Evolutionary conservation across 176 grass and related monocot genomes (phyloP), one percentile per base, ranked within the genome.

Genomic region (Secale cereale): DNA sequence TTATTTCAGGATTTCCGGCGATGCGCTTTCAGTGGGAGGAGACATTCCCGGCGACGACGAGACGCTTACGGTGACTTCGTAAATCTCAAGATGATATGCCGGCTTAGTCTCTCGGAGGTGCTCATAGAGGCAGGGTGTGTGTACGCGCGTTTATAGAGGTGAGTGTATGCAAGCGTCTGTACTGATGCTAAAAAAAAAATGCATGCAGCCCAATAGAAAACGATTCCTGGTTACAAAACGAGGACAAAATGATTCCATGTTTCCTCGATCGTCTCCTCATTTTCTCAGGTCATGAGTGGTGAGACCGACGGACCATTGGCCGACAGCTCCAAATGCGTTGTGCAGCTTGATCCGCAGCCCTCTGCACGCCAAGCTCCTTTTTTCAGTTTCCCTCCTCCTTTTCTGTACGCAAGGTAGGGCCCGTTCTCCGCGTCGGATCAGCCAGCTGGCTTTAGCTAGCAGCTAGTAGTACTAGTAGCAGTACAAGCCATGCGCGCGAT

Each of bases 271-370:
- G 3, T 33, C 0, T 4, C 32, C 56, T 68, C 61, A 65, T 30
- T 85, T 62, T 68, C 79, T 82, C 31, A 40, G 83, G 48, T 8
- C 3, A 3, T 43, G 65, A 71, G 33, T 43, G 40, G 19, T 57
- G 52, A 57, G 52, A 31, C 5, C 22, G 43, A 75, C 19, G 2
- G 25, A 75, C 52, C 41, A 33, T 52, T 43, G 65, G 50, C 61
- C 63, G 88, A 82, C 88, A 90, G 54, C 64, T 20, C 54, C 19
- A 82, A 39, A 82, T 86, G 78, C 73, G 32, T 37, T 15, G 22
- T 19, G 11, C 20, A 10, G 20, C 36, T 60, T 33, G 62, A 50
- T 50, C 59, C 32, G 31, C 25, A 19, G 48, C 16, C 5, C 32
- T 78, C 20, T 37, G 59, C 63, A 54, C 35, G 33, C 52, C 70